Conservation (phyloP, 257 asterid species). For the Solanum bukasovii region DNA sequence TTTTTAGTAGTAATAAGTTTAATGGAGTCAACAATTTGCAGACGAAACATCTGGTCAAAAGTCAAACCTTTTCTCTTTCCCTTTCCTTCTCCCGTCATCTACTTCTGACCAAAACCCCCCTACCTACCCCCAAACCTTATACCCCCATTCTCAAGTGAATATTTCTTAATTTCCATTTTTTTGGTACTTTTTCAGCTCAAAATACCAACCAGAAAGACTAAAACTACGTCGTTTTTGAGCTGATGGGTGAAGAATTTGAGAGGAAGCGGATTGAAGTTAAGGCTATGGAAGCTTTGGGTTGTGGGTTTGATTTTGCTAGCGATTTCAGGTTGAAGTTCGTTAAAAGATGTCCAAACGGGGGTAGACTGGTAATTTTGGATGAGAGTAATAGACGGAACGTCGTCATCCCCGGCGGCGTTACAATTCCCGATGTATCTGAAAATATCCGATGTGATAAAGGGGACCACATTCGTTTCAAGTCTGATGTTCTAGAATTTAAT, state of each 20-base stretch:
- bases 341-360: conserved; percentile 47
- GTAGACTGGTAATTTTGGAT: conserved; percentile 61
- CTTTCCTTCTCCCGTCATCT: neutral
- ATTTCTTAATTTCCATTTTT: neutral
- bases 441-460: conserved; percentile 82
- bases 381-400: conserved; percentile 46
- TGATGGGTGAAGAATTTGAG: conserved; percentile 27
- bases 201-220: neutral
- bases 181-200: neutral
- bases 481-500: conserved; percentile 89
- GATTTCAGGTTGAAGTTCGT: conserved; percentile 89
- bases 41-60: neutral
- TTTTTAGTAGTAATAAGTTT: neutral
- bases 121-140: neutral
- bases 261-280: conserved; percentile 58
- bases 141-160: neutral
- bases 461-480: conserved; percentile 82
- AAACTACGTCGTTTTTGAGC: neutral
- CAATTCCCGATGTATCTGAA: conserved; percentile 61
- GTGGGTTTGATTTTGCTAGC: conserved; percentile 94
- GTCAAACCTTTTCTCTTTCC: neutral
- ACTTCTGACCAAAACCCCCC: neutral
- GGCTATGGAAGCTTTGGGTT: conserved; percentile 79
- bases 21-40: neutral
- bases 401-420: conserved; percentile 65